Evolutionary conservation across 345 rosid genomes (phyloP).

Genomic region (Camelina neglecta): DNA sequence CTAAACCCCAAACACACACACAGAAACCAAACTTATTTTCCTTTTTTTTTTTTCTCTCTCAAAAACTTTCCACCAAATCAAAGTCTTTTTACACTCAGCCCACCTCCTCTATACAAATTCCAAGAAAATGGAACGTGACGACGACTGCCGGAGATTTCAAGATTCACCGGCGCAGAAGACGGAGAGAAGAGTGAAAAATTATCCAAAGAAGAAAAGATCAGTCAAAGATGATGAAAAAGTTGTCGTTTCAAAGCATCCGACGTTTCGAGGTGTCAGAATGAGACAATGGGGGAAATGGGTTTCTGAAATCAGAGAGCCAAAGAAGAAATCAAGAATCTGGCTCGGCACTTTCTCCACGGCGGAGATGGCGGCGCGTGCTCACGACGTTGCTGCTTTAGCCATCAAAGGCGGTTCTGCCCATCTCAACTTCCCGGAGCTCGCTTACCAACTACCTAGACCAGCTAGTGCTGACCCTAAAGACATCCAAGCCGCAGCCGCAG

Average conservation of each 20-base stretch:
- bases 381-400: conserved; percentile 89
- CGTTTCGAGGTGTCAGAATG: conserved; percentile 87
- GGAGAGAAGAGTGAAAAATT: conserved; percentile 9
- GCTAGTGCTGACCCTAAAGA: conserved; percentile 72
- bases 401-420: conserved; percentile 83
- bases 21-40: neutral
- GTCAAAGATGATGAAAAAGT: conserved; percentile 27
- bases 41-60: conserved; percentile 10
- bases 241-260: conserved; percentile 56
- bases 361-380: conserved; percentile 99
- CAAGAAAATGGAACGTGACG: conserved; percentile 27
- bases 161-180: conserved; percentile 23
- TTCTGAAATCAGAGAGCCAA: conserved; percentile 92
- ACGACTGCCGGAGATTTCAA: conserved; percentile 15
- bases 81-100: neutral
- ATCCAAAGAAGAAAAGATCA: conserved; percentile 32
- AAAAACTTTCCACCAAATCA: conserved; percentile 16
- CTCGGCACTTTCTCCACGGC: conserved; percentile 89
- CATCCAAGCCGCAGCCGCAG: conserved; percentile 87
- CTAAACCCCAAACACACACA: neutral
- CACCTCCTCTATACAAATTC: neutral
- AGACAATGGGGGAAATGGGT: conserved; percentile 99
- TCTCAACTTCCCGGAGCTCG: conserved; percentile 91
- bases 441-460: conserved; percentile 76
- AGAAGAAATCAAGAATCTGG: conserved; percentile 96